Conservation (phyloP, 2,329 filamentous ascomycete species). For the Epichloe uncinata region DNA sequence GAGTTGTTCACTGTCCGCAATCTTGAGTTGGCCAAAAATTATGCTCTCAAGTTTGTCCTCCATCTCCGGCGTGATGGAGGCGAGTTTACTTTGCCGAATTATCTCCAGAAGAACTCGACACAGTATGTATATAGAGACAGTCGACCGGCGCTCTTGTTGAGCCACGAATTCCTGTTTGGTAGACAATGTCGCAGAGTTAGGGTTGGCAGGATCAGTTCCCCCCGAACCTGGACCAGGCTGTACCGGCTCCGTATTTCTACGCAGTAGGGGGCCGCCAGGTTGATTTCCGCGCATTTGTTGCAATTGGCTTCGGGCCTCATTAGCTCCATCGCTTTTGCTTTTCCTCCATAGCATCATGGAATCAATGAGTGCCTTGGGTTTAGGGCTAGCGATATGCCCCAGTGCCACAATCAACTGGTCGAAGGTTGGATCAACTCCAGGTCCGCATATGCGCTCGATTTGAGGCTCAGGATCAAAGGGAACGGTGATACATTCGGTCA, state of each 20-base stretch:
- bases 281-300: slow-evolving; percentile 35
- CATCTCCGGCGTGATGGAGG: slow-evolving; percentile 77
- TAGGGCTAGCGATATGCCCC: slow-evolving; percentile 86
- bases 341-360: slow-evolving; percentile 98
- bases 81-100: slow-evolving; percentile 75
- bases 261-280: slow-evolving; percentile 39
- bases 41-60: slow-evolving; percentile 89
- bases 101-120: slow-evolving; percentile 91
- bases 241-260: slow-evolving; percentile 63
- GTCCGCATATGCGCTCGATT: slow-evolving; percentile 82
- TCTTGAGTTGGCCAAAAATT: slow-evolving; percentile 90
- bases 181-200: slow-evolving; percentile 27
- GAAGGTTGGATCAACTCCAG: slow-evolving; percentile 75
- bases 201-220: slow-evolving; percentile 17
- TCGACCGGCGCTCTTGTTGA: slow-evolving; percentile 77
- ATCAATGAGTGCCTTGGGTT: slow-evolving; percentile 90
- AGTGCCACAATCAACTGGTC: slow-evolving; percentile 89
- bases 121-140: slow-evolving; percentile 89
- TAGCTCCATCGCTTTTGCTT: slow-evolving; percentile 81
- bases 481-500: slow-evolving; percentile 73
- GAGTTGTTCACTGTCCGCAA: slow-evolving; percentile 71
- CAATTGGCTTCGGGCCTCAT: slow-evolving; percentile 47
- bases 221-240: slow-evolving; percentile 26
- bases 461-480: slow-evolving; percentile 69
- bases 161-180: slow-evolving; percentile 57